These are phyloP conservation scores for Benincasa hispida DNA, from an alignment of 306 rosid genomes.

Conservation along the genomic window DNA sequence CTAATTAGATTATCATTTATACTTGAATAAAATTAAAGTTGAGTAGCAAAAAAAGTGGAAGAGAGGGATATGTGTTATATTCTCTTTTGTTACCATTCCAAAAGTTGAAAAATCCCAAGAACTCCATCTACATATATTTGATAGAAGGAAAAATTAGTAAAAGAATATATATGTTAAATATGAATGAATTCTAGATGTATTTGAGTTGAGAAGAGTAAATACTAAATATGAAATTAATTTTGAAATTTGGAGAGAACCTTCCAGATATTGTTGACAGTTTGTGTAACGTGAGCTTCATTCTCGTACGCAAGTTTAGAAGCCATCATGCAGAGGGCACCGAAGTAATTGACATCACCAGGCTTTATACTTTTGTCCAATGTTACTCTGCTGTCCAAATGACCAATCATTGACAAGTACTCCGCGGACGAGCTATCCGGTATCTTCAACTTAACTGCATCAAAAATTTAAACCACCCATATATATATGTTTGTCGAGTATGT, in stretches of 20 bases:
- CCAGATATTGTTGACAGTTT: constrained; percentile 19
- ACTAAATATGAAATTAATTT: background rate
- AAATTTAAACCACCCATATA: too few species aligned
- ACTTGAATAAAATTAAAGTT: too few species aligned
- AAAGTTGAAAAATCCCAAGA: constrained; percentile 21
- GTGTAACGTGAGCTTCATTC: constrained; percentile 4
- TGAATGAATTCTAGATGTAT: too few species aligned
- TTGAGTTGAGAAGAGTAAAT: background rate
- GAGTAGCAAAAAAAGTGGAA: background rate
- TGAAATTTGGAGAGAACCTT: constrained; percentile 1
- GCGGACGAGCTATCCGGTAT: constrained; percentile 9
- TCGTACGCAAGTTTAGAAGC: constrained; percentile 25
- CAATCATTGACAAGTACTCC: constrained; percentile 10
- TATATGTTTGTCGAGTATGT: too few species aligned
- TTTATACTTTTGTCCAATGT: constrained; percentile 20
- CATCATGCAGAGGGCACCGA: constrained; percentile 20
- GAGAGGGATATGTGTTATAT: too few species aligned
- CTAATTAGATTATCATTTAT: background rate
- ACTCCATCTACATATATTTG: constrained; percentile 17
- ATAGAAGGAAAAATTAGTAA: background rate
- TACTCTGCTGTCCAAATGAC: constrained; percentile 21
- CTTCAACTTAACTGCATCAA: constrained; percentile 15
- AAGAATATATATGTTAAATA: too few species aligned
- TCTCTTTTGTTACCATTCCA: constrained; percentile 15
- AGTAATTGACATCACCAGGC: constrained; percentile 10